Evolutionary conservation across 306 rosid species (phyloP), one percentile per base, ranked within the genome.

Genomic region (Ammopiptanthus mongolicus): DNA sequence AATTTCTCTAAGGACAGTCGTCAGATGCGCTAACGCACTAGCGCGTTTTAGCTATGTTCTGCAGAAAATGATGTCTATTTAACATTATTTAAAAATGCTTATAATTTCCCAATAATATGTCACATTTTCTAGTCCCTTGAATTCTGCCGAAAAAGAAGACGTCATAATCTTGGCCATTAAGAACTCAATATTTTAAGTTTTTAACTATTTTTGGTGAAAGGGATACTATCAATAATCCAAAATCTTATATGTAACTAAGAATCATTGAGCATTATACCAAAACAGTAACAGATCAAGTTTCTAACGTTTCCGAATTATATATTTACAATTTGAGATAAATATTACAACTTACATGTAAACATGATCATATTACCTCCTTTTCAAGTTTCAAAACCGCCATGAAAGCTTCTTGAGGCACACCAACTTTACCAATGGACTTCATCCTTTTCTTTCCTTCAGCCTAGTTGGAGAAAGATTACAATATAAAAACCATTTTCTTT

Each of bases 361-460:
- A 13, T 50, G 41, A 71, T 88, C 88, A 94, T 70, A 94, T 68
- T 15, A 94, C 97, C 80, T 91, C 98, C 81, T 91, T 94, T 79
- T 94, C 95, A 63, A 94, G 96, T 85, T 91, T 94, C 91, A 94
- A 83, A 69, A 94, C 97, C 4, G 98, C 97, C 98, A 89, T 94
- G 84, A 94, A 94, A 34, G 98, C 93, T 86, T 94, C 98, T 87
- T 94, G 98, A 75, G 95, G 96, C 46, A 94, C 96, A 74, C 91
- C 97, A 19, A 94, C 97, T 84, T 90, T 91, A 73, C 97, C 94
- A 23, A 94, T 94, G 7, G 98, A 78, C 82, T 94, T 94, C 97
- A 94, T 94, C 80, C 96, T 84, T 79, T 91, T 94, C 94, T 94
- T 94, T 73, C 98, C 98, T 84, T 85, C 98, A 64, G 98, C 97